A percentile compares a stretch with the other conserved stretches of the same genome.
Evolutionary conservation across 192 early-diverging fungal species (phyloP).

Genomic region (Entophlyctis luteolus): DNA sequence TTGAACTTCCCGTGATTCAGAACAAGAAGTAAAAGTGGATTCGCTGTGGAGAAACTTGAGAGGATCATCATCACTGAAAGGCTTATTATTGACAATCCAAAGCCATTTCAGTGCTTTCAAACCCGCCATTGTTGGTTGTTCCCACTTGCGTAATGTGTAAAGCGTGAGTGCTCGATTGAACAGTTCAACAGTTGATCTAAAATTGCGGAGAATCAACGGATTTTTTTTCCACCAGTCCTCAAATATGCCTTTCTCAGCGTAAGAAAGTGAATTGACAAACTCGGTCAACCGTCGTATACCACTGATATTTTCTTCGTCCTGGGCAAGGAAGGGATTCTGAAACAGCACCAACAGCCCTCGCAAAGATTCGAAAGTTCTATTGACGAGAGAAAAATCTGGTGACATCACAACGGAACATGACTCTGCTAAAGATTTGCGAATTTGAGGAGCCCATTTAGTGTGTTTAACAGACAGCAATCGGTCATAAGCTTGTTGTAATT

Average conservation of each 20-base stretch:
- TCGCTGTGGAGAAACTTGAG: slow-evolving; percentile 3
- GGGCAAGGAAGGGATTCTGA: slow-evolving; percentile 2
- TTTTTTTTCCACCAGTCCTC: slow-evolving; percentile 6
- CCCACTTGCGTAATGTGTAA: background rate
- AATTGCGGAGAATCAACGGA: background rate
- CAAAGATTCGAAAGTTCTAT: background rate
- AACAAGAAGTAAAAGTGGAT: background rate
- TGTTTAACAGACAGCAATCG: background rate
- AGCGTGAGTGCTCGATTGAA: slow-evolving; percentile 6
- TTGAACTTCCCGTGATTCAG: background rate
- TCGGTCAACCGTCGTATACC: background rate
- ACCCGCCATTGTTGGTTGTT: background rate
- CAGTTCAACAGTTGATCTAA: background rate
- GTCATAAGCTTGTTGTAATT: background rate
- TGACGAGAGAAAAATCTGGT: background rate
- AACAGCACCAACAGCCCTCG: slow-evolving; percentile 6
- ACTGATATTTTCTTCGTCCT: background rate
- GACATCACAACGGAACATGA: background rate
- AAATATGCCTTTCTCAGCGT: slow-evolving; percentile 1
- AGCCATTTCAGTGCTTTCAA: slow-evolving; percentile 15
- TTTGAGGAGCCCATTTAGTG: background rate
- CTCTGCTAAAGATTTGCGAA: background rate
- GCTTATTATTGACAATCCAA: slow-evolving; percentile 13
- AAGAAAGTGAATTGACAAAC: background rate
- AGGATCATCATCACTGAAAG: slow-evolving; percentile 1